These are phyloP conservation scores for Sugiyamaella sp. DNA, from an alignment of 1,139 yeast species.

Conservation along the genomic window DNA sequence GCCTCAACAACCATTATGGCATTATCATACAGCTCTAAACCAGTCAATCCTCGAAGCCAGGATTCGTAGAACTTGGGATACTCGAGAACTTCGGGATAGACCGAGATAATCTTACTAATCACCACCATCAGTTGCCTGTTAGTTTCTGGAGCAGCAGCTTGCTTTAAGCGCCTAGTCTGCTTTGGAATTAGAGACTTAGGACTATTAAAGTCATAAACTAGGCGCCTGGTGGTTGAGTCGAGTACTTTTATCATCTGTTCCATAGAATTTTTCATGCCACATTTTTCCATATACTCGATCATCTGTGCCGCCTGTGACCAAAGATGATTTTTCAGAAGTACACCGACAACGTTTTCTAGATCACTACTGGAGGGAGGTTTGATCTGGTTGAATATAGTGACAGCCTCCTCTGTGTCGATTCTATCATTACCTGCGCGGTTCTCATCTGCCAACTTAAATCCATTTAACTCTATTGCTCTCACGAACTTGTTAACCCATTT, in stretches of 20 bases:
- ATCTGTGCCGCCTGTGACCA: constrained; percentile 29
- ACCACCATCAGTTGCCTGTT: constrained; percentile 25
- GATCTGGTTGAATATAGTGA: constrained; percentile 26
- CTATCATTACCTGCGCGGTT: constrained; percentile 8
- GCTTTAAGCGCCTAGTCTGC: constrained; percentile 14
- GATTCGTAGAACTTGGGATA: constrained; percentile 33
- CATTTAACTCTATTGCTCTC: constrained; percentile 21
- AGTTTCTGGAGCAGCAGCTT: constrained; percentile 17
- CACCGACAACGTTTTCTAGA: constrained; percentile 25
- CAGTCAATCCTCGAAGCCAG: constrained; percentile 38
- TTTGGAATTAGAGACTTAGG: constrained; percentile 24
- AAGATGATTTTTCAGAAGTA: constrained; percentile 24
- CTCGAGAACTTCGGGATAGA: constrained; percentile 34
- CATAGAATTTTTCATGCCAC: constrained; percentile 27
- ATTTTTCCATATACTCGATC: constrained; percentile 27
- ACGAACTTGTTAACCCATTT: constrained; percentile 32
- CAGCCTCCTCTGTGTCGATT: constrained; percentile 29
- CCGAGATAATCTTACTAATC: constrained; percentile 29
- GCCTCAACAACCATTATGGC: constrained; percentile 35
- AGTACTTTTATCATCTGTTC: constrained; percentile 27
- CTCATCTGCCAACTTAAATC: constrained; percentile 10
- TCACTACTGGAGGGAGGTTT: constrained; percentile 25
- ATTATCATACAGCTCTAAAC: constrained; percentile 30
- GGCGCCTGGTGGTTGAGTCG: constrained; percentile 28
- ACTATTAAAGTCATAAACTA: constrained; percentile 21